A percentile compares a stretch with the other conserved stretches of the same genome.
phyloP scores from a whole-genome alignment of 768 basidiomycete species.

The Tricholoma terreum region DNA sequence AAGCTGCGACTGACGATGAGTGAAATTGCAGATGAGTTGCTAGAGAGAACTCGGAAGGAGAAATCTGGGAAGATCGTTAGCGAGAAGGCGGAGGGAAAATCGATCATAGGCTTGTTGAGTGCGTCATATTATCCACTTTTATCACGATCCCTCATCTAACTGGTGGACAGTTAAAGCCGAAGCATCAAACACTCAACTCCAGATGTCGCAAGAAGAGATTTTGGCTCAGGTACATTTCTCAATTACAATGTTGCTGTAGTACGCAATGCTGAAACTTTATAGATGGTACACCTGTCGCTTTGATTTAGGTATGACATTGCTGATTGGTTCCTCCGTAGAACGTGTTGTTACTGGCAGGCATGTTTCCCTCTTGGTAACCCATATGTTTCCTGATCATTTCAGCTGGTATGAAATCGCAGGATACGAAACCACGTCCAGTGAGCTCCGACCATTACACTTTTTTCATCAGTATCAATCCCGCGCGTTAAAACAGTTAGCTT shows the following conservation, averaged over 20 bases:
- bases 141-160: neutral
- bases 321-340: neutral
- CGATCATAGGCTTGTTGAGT: constrained; percentile 38
- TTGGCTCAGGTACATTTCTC: constrained; percentile 30
- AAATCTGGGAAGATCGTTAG: constrained; percentile 16
- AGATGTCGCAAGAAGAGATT: constrained; percentile 37
- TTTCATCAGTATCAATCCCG: neutral
- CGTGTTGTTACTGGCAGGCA: constrained; percentile 1
- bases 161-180: constrained; percentile 33
- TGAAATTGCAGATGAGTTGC: constrained; percentile 36
- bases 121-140: constrained; percentile 3
- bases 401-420: neutral
- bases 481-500: constrained; percentile 28
- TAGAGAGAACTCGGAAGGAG: constrained; percentile 35
- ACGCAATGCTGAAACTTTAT: too few species aligned
- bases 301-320: neutral
- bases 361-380: neutral
- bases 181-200: constrained; percentile 23
- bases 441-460: neutral
- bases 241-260: neutral
- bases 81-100: constrained; percentile 31
- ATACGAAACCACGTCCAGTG: constrained; percentile 4
- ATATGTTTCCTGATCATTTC: neutral
- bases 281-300: constrained; percentile 7
- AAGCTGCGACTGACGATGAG: constrained; percentile 26